Conservation (phyloP, 2,329 filamentous ascomycete genomes). For the Coleophoma eucalyptorum region DNA sequence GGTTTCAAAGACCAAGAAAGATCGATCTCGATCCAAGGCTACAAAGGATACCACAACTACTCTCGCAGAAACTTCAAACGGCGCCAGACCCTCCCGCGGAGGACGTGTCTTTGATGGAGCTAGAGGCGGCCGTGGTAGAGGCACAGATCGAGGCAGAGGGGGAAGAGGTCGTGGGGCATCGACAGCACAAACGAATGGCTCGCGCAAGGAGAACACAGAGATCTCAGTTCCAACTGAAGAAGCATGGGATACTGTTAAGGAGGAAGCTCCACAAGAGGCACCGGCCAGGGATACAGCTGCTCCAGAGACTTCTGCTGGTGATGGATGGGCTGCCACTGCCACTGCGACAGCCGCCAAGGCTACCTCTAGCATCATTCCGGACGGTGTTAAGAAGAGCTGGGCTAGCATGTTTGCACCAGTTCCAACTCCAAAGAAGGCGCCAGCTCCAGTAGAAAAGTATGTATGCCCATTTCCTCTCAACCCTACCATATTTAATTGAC, state of each 20-base stretch:
- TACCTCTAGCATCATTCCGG: constrained; percentile 31
- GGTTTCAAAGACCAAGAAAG: constrained; percentile 77
- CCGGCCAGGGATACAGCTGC: constrained; percentile 28
- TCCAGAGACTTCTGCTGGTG: constrained; percentile 30
- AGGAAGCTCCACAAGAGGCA: constrained; percentile 35
- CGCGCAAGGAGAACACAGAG: constrained; percentile 52
- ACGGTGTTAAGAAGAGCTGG: constrained; percentile 58
- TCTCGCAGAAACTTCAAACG: constrained; percentile 46
- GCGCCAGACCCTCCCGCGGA: constrained; percentile 50
- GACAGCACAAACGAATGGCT: constrained; percentile 56
- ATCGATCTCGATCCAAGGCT: constrained; percentile 66
- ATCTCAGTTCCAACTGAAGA: constrained; percentile 68
- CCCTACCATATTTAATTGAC: constrained; percentile 13
- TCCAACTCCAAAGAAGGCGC: constrained; percentile 46
- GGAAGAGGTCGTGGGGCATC: constrained; percentile 61
- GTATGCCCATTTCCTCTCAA: constrained; percentile 8
- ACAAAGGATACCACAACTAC: constrained; percentile 55
- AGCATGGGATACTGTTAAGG: constrained; percentile 50
- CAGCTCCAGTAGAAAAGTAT: constrained; percentile 32
- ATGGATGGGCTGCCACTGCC: constrained; percentile 29
- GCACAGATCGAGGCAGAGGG: constrained; percentile 56
- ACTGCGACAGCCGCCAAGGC: constrained; percentile 33
- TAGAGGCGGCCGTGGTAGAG: constrained; percentile 57
- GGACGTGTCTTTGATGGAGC: constrained; percentile 58
- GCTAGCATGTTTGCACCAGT: constrained; percentile 70